Percentiles rank a stretch among this genome's conserved stretches.
Evolutionary conservation across 2,329 filamentous ascomycete species (phyloP).

Genomic region (Elsinoe australis): DNA sequence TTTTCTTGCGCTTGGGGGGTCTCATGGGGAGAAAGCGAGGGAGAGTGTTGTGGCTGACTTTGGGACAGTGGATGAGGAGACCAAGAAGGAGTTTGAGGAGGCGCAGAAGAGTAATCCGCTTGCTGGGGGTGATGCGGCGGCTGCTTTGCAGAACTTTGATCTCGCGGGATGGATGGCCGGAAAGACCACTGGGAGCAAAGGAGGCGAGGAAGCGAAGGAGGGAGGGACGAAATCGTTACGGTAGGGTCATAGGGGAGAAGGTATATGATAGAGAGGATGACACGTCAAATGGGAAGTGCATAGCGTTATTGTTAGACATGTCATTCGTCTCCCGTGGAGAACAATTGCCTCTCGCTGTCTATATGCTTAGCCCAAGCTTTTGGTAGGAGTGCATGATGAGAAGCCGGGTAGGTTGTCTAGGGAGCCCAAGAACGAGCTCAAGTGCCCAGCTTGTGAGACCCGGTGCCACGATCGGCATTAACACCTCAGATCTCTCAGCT

Average conservation of each 20-base stretch:
- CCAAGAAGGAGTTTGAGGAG: conserved; percentile 84
- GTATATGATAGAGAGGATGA: not conserved
- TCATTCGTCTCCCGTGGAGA: too few relatives aligned
- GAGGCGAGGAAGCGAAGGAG: not conserved
- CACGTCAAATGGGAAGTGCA: too few relatives aligned
- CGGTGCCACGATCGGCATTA: too few relatives aligned
- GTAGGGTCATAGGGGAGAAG: not conserved
- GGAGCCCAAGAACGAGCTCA: too few relatives aligned
- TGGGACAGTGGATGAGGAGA: conserved; percentile 83
- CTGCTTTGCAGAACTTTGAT: conserved; percentile 56
- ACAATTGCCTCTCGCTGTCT: too few relatives aligned
- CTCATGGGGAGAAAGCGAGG: not conserved
- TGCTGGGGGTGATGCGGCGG: conserved; percentile 37
- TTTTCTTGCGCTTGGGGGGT: too few relatives aligned
- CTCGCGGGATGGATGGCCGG: conserved; percentile 63
- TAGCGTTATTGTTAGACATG: too few relatives aligned
- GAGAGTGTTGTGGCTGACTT: conserved; percentile 19
- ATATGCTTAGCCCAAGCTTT: too few relatives aligned
- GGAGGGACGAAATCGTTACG: conserved; percentile 13
- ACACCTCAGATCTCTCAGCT: too few relatives aligned
- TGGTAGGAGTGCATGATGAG: too few relatives aligned
- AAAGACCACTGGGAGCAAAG: conserved; percentile 26
- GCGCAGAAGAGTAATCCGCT: conserved; percentile 71
- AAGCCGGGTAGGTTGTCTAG: too few relatives aligned
- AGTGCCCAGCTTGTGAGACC: too few relatives aligned